These are phyloP conservation scores for Fusarium miscanthi DNA, from an alignment of 2,329 filamentous ascomycete species.

Conservation along the genomic window DNA sequence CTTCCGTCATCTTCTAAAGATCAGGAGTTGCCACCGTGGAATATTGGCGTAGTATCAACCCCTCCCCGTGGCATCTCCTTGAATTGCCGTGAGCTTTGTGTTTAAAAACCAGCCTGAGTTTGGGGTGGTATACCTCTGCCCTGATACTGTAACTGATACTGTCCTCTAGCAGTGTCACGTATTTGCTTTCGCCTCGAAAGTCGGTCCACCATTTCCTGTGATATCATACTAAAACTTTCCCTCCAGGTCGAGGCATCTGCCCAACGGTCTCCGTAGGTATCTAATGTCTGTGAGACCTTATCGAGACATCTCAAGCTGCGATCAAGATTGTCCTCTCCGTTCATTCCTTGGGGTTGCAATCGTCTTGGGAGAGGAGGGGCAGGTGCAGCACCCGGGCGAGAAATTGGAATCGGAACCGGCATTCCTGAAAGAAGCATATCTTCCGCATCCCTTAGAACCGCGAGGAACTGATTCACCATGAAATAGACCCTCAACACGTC, in stretches of 20 bases:
- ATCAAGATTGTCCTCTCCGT: constrained; percentile 62
- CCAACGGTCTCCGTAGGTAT: constrained; percentile 70
- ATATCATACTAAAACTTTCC: constrained; percentile 64
- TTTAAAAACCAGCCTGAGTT: constrained; percentile 25
- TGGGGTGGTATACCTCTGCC: constrained; percentile 44
- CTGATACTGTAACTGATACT: constrained; percentile 52
- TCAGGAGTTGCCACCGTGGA: constrained; percentile 46
- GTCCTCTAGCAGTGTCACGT: constrained; percentile 47
- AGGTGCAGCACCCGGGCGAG: constrained; percentile 59
- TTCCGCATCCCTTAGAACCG: constrained; percentile 68
- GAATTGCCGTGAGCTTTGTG: constrained; percentile 46
- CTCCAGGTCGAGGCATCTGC: constrained; percentile 65
- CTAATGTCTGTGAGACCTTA: constrained; percentile 64
- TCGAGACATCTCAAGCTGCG: constrained; percentile 67
- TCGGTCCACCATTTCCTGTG: constrained; percentile 56
- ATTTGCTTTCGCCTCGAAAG: constrained; percentile 55
- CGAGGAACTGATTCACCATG: constrained; percentile 72
- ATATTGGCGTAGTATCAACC: constrained; percentile 58
- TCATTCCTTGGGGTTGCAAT: constrained; percentile 49
- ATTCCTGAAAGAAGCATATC: constrained; percentile 66
- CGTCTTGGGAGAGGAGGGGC: constrained; percentile 65
- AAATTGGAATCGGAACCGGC: constrained; percentile 58
- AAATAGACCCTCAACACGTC: constrained; percentile 88
- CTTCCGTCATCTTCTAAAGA: background rate
- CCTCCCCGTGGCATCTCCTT: constrained; percentile 57